phyloP scores from a whole-genome alignment of 192 early-diverging fungal species.

The Oehlia diaphana region DNA sequence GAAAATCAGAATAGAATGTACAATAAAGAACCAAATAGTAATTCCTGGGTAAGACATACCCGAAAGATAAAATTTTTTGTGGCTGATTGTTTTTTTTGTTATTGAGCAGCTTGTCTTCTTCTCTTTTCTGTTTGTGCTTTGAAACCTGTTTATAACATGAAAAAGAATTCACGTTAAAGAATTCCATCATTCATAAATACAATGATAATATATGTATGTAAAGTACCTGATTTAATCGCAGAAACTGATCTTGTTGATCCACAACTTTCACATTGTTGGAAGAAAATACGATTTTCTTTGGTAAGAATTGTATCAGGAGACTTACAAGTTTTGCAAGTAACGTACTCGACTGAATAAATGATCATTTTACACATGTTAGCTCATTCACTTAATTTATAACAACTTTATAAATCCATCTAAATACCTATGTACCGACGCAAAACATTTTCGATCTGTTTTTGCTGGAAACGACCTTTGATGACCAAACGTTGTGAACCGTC shows the following conservation, averaged over 20 bases:
- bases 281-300: slow-evolving; percentile 96
- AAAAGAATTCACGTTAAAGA: neutral
- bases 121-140: neutral
- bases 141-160: neutral
- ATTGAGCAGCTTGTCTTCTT: neutral
- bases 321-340: slow-evolving; percentile 99
- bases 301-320: slow-evolving; percentile 89
- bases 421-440: slow-evolving; percentile 93
- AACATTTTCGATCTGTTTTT: slow-evolving; percentile 98
- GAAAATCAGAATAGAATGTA: neutral
- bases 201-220: neutral
- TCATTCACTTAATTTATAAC: neutral
- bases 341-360: slow-evolving; percentile 78
- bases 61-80: neutral
- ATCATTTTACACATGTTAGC: neutral
- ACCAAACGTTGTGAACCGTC: slow-evolving; percentile 88
- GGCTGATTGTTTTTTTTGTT: neutral
- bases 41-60: neutral
- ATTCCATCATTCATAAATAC: neutral
- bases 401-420: slow-evolving; percentile 3
- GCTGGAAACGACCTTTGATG: slow-evolving; percentile 98
- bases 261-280: slow-evolving; percentile 96
- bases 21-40: neutral
- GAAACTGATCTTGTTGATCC: slow-evolving; percentile 93
- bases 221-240: slow-evolving; percentile 84